These are phyloP conservation scores for Fusarium tricinctum DNA, from an alignment of 2,329 filamentous ascomycete species.

Conservation along the genomic window DNA sequence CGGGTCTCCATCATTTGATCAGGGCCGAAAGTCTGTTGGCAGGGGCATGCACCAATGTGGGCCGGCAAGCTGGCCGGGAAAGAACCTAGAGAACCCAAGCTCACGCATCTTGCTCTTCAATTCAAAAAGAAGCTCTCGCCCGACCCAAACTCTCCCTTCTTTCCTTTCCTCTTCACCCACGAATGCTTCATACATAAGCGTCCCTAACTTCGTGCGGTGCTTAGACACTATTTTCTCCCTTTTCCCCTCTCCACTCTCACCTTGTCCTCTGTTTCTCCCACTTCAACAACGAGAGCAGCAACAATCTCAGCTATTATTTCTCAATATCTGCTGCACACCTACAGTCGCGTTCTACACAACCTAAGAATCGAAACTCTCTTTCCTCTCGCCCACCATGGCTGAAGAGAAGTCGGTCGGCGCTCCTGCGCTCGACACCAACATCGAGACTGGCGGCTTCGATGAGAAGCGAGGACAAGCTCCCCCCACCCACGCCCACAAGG, in stretches of 20 bases:
- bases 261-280: constrained; percentile 46
- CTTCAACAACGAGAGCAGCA: constrained; percentile 41
- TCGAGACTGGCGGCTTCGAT: constrained; percentile 74
- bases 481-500: constrained; percentile 54
- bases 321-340: constrained; percentile 42
- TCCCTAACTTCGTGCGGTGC: constrained; percentile 66
- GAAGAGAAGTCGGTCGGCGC: constrained; percentile 66
- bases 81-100: constrained; percentile 37
- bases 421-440: constrained; percentile 73
- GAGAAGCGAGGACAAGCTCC: constrained; percentile 67
- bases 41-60: constrained; percentile 41
- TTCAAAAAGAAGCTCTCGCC: constrained; percentile 60
- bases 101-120: constrained; percentile 45
- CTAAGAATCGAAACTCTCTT: constrained; percentile 38
- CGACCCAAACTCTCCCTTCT: constrained; percentile 51
- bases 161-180: constrained; percentile 62
- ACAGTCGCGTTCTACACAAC: constrained; percentile 40
- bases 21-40: constrained; percentile 49
- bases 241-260: constrained; percentile 49
- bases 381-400: constrained; percentile 60
- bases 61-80: constrained; percentile 49
- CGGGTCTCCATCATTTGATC: constrained; percentile 44
- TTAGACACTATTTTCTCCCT: constrained; percentile 53
- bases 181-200: constrained; percentile 63
- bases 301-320: constrained; percentile 35